Conservation (phyloP, 2,329 filamentous ascomycete species). For the Leptographium wingfieldii region DNA sequence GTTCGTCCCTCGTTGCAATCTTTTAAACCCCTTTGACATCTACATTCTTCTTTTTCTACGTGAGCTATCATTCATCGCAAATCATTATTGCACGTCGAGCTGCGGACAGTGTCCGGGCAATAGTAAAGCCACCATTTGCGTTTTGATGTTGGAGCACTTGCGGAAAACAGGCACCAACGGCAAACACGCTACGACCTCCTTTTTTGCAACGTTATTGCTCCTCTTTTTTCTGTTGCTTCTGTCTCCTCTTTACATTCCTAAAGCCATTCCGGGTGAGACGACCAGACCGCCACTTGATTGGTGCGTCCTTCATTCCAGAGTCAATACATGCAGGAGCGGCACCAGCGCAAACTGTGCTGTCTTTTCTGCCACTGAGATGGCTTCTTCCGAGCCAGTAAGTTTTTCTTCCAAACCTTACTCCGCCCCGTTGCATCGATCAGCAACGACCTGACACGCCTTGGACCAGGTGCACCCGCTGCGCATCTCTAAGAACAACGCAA, state of each 20-base stretch:
- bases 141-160: background rate
- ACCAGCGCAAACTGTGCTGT: background rate
- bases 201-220: background rate
- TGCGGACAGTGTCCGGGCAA: background rate
- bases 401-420: background rate
- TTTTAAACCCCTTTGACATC: background rate
- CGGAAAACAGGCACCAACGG: background rate
- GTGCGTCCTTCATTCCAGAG: background rate
- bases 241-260: background rate
- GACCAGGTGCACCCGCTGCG: slow-evolving; percentile 61
- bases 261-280: background rate
- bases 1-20: background rate
- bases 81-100: background rate
- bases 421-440: background rate
- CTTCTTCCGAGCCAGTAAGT: slow-evolving; percentile 12
- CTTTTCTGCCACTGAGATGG: slow-evolving; percentile 5
- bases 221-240: background rate
- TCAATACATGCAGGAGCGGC: background rate
- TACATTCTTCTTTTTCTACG: background rate
- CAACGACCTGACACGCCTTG: no score
- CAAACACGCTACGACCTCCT: background rate
- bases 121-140: background rate
- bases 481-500: slow-evolving; percentile 55
- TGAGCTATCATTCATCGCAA: background rate
- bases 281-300: background rate